Evolutionary conservation across 768 basidiomycete species (phyloP), one percentile per base, ranked within the genome.

Genomic region (Strobilomyces confusus): DNA sequence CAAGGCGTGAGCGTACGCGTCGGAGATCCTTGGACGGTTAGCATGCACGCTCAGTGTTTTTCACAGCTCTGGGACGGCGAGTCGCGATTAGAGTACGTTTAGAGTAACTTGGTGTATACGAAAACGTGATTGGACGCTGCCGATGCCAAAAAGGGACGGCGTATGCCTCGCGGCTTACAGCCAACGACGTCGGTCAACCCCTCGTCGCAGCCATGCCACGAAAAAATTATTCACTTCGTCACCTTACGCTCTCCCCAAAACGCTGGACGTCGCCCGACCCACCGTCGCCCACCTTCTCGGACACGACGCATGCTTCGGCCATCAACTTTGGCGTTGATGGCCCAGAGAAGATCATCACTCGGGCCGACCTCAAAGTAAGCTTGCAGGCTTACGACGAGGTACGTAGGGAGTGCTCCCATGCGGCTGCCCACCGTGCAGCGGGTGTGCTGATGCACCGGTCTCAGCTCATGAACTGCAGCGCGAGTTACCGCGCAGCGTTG

Each of bases 281-380:
- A 51, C 87, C 89, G 2, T 93, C 91, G 23, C 91, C 91, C 48
- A 90, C 91, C 3, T 90, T 87, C 72, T 86, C 89, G 29, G 89
- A 92, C 19, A 75, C 81, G 22, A 93, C 92, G 11, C 82, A 89
- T 64, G 87, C 77, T 30, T 91, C 91, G 17, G 81, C 80, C 44
- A 80, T 90, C 73, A 81, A 87, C 67, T 87, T 90, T 68, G 88
- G 89, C 30, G 74, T 76, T 44, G 76, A 84, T 60, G 87, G 89
- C 8, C 87, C 87, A 37, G 76, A 81, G 58, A 91, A 89, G 77
- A 86, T 92, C 53, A 91, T 93, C 51, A 91, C 90, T 47, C 77
- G 90, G 38, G 75, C 82, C 15, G 80, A 93, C 71, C 77, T 93
- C 67, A 87, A 88, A 70, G 76, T 78, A 9, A 89, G 88, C 65